Percentiles rank a stretch among this genome's conserved stretches.
Conservation (phyloP, 208 protist species). For the Acanthamoeba sp. region DNA sequence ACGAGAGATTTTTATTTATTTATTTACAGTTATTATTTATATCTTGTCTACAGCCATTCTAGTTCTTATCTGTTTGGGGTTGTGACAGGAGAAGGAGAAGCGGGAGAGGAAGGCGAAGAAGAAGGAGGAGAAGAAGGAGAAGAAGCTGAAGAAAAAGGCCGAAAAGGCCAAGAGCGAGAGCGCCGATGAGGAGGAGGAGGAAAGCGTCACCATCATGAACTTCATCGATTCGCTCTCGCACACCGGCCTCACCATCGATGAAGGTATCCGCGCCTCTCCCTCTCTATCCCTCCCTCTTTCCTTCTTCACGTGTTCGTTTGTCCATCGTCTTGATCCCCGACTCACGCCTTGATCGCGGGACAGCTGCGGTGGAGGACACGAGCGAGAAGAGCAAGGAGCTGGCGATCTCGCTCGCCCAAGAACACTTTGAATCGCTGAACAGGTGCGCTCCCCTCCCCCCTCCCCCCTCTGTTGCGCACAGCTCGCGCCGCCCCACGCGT, state of each 20-base stretch:
- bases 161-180: not conserved
- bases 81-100: not conserved
- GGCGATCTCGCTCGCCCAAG: constrained; percentile 28
- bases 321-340: not conserved
- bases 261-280: not conserved
- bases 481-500: too few relatives aligned
- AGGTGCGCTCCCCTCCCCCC: not conserved
- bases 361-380: not conserved
- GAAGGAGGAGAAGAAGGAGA: not conserved
- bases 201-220: not conserved
- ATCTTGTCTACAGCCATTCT: not conserved
- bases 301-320: not conserved
- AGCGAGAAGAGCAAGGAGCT: not conserved
- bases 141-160: not conserved
- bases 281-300: not conserved
- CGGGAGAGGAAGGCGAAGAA: not conserved
- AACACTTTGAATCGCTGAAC: constrained; percentile 40
- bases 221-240: not conserved
- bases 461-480: too few relatives aligned
- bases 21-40: not conserved
- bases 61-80: not conserved
- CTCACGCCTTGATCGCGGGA: too few relatives aligned
- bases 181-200: not conserved
- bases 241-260: not conserved
- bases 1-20: too few relatives aligned